A percentile compares a stretch with the other conserved stretches of the same genome.
These are phyloP conservation scores for Ceratobasidium sp. DNA, from an alignment of 1,284 basidiomycete species.

Conservation along the genomic window DNA sequence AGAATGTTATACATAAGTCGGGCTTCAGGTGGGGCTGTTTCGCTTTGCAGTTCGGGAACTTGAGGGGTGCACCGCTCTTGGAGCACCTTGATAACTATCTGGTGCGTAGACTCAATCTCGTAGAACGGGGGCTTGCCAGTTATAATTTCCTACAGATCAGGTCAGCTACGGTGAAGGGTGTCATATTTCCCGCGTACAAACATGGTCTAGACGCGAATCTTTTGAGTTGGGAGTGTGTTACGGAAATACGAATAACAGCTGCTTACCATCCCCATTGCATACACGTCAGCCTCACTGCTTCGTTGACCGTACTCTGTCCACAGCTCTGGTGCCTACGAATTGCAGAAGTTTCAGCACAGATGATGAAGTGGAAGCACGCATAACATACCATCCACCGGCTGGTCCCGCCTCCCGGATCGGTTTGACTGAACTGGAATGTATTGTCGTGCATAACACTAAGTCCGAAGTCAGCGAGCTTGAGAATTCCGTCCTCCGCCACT, in stretches of 20 bases:
- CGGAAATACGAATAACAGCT: background rate
- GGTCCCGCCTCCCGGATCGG: background rate
- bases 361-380: background rate
- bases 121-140: background rate
- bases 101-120: background rate
- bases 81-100: background rate
- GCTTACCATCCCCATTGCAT: background rate
- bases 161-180: background rate
- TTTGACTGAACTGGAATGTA: background rate
- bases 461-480: constrained; percentile 24
- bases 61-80: background rate
- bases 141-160: background rate
- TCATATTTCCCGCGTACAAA: background rate
- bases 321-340: constrained; percentile 2
- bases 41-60: background rate
- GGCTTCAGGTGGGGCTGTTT: background rate
- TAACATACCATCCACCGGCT: constrained; percentile 8
- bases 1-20: background rate
- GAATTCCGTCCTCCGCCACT: background rate
- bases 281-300: background rate
- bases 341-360: background rate
- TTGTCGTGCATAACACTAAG: constrained; percentile 12
- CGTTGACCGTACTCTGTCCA: background rate
- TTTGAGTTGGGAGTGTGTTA: too few species aligned
- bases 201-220: background rate